phyloP scores from a whole-genome alignment of 2,329 filamentous ascomycete genomes.

The Penicillium vulpinum region DNA sequence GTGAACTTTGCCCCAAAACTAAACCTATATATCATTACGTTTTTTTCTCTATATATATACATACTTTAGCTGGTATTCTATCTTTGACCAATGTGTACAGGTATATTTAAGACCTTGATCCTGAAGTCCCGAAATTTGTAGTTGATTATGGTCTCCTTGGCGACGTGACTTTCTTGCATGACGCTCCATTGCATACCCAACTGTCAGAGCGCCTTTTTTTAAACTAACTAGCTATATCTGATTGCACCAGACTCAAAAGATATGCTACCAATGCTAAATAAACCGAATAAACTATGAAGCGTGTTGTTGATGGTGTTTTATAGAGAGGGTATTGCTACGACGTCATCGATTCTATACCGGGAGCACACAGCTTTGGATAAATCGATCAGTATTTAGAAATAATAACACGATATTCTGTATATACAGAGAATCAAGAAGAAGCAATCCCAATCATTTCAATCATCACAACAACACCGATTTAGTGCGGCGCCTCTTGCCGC shows the following conservation, averaged over 20 bases:
- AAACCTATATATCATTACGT: not conserved
- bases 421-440: too few relatives aligned
- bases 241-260: not conserved
- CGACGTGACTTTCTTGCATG: constrained; percentile 11
- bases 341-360: not conserved
- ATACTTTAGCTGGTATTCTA: not conserved
- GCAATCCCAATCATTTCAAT: not conserved
- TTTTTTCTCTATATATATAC: not conserved
- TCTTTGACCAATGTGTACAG: not conserved
- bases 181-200: constrained; percentile 27
- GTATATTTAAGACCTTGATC: not conserved
- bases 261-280: not conserved
- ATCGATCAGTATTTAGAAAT: too few relatives aligned
- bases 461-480: not conserved
- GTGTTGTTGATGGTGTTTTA: not conserved
- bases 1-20: not conserved
- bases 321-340: not conserved
- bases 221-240: not conserved
- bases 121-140: not conserved
- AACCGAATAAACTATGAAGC: not conserved
- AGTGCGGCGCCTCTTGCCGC: not conserved
- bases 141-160: constrained; percentile 22
- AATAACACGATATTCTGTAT: not conserved
- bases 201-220: constrained; percentile 11
- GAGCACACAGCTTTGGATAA: too few relatives aligned